Evolutionary conservation across 1,284 basidiomycete genomes (phyloP), one percentile per base, ranked within the genome.

Genomic region (Melanopsichium pennsylvanicum): DNA sequence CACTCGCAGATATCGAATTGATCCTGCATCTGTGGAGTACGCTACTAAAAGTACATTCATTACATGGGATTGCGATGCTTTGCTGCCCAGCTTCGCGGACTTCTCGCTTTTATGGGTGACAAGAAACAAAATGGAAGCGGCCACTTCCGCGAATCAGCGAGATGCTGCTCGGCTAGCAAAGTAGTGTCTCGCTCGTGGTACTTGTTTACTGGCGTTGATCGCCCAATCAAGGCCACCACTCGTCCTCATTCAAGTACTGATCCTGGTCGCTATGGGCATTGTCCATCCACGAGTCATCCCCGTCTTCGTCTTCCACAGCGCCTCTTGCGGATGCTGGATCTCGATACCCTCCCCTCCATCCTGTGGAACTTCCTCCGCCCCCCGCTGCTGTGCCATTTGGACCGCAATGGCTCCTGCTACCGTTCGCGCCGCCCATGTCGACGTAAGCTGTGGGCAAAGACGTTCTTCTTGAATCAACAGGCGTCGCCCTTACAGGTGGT

Each of bases 241-340:
- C 59, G 10, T 69, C 66, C 37, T 69, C 66, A 32, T 62, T 51
- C 27, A 59, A 31, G 19, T 59, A 62, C 39, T 45, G 54, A 2
- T 69, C 66, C n/a, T 62, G 55, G 12, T 62, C 64, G 31, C 36
- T 50, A 29, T 56, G 38, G 36, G 49, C 37, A 15, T 44, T 48
- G 34, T 68, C 64, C 43, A 61, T 61, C 58, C 58, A 68, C 40
- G 43, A 55, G 18, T 66, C 51, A 23, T 55, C 58, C 9, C 57
- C 57, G 3, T 42, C 45, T 16, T 45, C 56, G 4, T 45, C 54
- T 10, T 33, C 57, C 11, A 38, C 48, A 5, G 38, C 34, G 12
- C 27, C 43, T 31, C 43, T 31, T 12, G 22, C 44, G 1, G 41
- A 35, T n/a, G 37, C 37, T 22, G 34, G 23, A 27, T 43, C 46